Evolutionary conservation across 1,284 basidiomycete species (phyloP).

Genomic region (Rhodotorula sp.): DNA sequence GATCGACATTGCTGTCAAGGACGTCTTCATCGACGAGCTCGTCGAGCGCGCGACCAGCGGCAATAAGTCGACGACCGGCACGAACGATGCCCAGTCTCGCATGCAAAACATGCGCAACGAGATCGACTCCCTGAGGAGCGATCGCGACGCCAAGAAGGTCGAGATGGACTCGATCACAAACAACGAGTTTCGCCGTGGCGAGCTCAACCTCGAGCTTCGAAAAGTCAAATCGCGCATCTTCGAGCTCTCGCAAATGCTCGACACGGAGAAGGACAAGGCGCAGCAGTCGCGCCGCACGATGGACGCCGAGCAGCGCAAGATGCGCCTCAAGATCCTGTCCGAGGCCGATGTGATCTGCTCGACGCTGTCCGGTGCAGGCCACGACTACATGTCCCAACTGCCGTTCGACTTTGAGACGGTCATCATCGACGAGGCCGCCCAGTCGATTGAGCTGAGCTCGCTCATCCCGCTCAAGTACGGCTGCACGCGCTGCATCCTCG

Average conservation of each 20-base stretch:
- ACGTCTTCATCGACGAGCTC: slow-evolving; percentile 80
- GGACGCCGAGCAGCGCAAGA: slow-evolving; percentile 72
- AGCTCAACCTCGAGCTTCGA: slow-evolving; percentile 54
- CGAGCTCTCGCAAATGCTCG: slow-evolving; percentile 65
- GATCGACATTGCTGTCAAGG: slow-evolving; percentile 78
- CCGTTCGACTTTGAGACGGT: slow-evolving; percentile 88
- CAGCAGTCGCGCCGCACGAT: slow-evolving; percentile 67
- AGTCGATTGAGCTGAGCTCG: slow-evolving; percentile 94
- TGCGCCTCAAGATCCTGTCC: slow-evolving; percentile 70
- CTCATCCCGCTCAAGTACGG: slow-evolving; percentile 92
- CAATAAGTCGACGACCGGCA: slow-evolving; percentile 48
- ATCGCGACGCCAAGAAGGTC: slow-evolving; percentile 62
- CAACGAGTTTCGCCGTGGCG: slow-evolving; percentile 56
- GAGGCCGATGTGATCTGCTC: slow-evolving; percentile 92
- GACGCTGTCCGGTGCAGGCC: slow-evolving; percentile 88
- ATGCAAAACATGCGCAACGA: slow-evolving; percentile 56
- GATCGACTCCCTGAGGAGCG: slow-evolving; percentile 60
- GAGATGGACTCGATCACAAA: slow-evolving; percentile 54
- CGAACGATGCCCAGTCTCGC: slow-evolving; percentile 49
- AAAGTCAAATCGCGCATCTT: slow-evolving; percentile 61
- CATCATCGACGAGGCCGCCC: slow-evolving; percentile 97
- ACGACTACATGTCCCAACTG: slow-evolving; percentile 71
- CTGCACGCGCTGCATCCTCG: slow-evolving; percentile 82
- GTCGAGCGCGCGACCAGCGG: slow-evolving; percentile 63
- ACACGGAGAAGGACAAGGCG: slow-evolving; percentile 70